These are phyloP conservation scores for Auxenochlorella pyrenoidosa DNA, from an alignment of 139 green algal species.

Conservation along the genomic window DNA sequence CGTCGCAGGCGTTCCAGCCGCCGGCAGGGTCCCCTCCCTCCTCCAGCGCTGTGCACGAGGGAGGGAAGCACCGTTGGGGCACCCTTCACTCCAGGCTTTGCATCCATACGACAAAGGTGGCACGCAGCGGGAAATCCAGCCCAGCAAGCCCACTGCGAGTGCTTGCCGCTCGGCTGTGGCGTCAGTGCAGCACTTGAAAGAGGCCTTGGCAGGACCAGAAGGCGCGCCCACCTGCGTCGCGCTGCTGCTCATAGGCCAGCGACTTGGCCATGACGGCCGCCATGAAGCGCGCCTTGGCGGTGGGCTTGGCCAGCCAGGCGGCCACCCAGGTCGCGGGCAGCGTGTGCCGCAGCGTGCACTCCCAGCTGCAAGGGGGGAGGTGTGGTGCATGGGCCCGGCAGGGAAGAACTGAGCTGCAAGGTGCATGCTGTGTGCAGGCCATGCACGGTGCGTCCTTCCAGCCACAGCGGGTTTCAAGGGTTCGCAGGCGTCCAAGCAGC, in stretches of 20 bases:
- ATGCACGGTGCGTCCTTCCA: too few relatives aligned
- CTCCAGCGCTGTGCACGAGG: neutral
- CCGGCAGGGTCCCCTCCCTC: neutral
- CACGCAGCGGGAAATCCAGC: too few relatives aligned
- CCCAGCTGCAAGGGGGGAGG: slow-evolving; percentile 33
- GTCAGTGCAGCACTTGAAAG: neutral
- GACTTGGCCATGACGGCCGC: slow-evolving; percentile 32
- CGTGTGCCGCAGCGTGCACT: slow-evolving; percentile 38
- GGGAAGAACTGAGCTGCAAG: too few relatives aligned
- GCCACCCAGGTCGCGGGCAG: slow-evolving; percentile 36
- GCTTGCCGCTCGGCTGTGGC: neutral
- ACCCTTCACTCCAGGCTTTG: neutral
- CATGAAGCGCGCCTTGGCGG: slow-evolving; percentile 34
- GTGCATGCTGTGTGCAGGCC: too few relatives aligned
- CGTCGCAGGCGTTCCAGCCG: slow-evolving; percentile 46
- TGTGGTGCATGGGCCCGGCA: neutral
- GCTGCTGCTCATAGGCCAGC: slow-evolving; percentile 23
- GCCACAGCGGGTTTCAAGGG: too few relatives aligned
- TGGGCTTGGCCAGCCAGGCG: slow-evolving; percentile 45
- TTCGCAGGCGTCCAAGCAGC: neutral
- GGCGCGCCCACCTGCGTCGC: neutral
- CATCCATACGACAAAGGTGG: too few relatives aligned
- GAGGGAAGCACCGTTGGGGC: neutral
- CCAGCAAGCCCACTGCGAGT: too few relatives aligned
- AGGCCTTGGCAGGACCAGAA: too few relatives aligned